Conservation (phyloP, 129 eudicot genomes). For the Saposhnikovia divaricata region DNA sequence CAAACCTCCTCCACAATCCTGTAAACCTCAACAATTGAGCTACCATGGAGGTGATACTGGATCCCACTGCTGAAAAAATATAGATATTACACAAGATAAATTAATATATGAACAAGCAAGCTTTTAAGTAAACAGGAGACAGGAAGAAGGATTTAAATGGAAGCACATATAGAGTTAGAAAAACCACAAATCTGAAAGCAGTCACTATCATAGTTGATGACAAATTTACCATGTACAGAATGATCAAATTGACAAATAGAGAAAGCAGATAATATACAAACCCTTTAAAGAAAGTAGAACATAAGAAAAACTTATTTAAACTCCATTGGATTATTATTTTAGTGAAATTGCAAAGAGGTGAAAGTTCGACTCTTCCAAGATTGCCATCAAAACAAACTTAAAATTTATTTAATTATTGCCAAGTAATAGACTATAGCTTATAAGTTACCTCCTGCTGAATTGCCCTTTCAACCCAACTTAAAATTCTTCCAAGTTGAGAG, state of each 20-base stretch:
- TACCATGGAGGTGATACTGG: conserved; percentile 96
- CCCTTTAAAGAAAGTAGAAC: neutral
- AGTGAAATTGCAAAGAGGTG: neutral
- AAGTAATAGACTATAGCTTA: neutral
- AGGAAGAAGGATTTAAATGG: neutral
- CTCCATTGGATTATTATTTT: too few relatives aligned
- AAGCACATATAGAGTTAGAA: neutral
- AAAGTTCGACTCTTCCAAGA: neutral
- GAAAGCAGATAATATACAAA: neutral
- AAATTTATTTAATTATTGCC: conserved; percentile 6
- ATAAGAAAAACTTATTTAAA: neutral
- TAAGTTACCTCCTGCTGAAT: conserved; percentile 89
- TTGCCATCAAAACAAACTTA: neutral
- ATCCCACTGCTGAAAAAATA: conserved; percentile 64
- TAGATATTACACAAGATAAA: neutral
- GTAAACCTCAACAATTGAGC: conserved; percentile 95
- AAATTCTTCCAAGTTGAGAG: conserved; percentile 74
- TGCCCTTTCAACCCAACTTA: conserved; percentile 89
- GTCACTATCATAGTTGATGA: neutral
- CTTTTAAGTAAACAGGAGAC: neutral
- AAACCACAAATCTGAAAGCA: neutral
- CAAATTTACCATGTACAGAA: too few relatives aligned
- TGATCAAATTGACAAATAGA: neutral
- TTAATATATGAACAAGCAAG: neutral
- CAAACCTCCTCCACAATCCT: conserved; percentile 97